These are phyloP conservation scores for Hyphopichia burtonii DNA, from an alignment of 1,139 yeast genomes.

Conservation along the genomic window DNA sequence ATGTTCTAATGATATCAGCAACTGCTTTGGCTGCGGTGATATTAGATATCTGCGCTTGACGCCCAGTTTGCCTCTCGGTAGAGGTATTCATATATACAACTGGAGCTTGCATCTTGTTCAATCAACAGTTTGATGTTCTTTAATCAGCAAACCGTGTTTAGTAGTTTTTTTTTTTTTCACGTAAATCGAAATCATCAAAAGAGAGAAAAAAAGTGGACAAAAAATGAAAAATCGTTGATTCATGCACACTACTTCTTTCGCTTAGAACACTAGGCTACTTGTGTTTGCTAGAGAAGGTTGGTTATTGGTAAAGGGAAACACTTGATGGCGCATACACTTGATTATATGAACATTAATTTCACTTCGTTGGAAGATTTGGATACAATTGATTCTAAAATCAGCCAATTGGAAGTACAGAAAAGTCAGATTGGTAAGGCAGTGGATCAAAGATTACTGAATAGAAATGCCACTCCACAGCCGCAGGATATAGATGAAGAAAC, in stretches of 20 bases:
- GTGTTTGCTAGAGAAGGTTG: no score
- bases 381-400: conserved; percentile 18
- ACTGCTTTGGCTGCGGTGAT: conserved; percentile 99
- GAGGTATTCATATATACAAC: conserved; percentile 66
- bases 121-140: background rate
- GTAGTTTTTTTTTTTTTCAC: background rate
- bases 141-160: no score
- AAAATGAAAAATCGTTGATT: no score
- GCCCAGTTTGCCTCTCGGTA: conserved; percentile 92
- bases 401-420: conserved; percentile 17
- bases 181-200: background rate
- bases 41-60: conserved; percentile 95
- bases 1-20: conserved; percentile 94
- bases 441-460: conserved; percentile 1
- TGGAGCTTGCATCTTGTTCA: conserved; percentile 45
- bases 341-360: conserved; percentile 28
- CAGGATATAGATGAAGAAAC: conserved; percentile 1
- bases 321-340: conserved; percentile 11
- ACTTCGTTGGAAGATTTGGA: conserved; percentile 27
- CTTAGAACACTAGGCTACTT: no score
- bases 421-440: conserved; percentile 9
- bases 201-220: no score
- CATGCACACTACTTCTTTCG: background rate
- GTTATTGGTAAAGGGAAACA: no score
- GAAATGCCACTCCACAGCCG: background rate